Conservation (phyloP, 1,284 basidiomycete genomes). For the Agroathelia rolfsii region DNA sequence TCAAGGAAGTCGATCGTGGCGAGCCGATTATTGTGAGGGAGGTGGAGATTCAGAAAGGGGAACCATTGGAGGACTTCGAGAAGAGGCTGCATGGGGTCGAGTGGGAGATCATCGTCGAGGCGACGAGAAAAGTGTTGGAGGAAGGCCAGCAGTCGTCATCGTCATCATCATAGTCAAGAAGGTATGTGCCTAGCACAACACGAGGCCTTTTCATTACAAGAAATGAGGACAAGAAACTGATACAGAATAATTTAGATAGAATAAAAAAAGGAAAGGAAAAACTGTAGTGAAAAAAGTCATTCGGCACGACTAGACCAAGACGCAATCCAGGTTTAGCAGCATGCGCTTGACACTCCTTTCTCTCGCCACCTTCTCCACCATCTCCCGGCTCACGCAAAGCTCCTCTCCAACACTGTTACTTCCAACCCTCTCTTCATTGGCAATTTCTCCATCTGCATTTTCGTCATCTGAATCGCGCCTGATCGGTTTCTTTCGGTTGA, state of each 20-base stretch:
- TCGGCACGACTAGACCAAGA: conserved; percentile 40
- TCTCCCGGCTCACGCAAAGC: conserved; percentile 58
- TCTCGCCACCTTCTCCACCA: conserved; percentile 60
- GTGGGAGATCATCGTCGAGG: conserved; percentile 89
- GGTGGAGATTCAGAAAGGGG: conserved; percentile 67
- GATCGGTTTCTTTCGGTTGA: conserved; percentile 29
- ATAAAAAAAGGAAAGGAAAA: too few relatives aligned
- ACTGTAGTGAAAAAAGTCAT: too few relatives aligned
- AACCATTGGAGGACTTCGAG: conserved; percentile 70
- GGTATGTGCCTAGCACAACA: too few relatives aligned
- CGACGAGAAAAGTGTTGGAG: conserved; percentile 59
- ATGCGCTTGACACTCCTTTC: conserved; percentile 57
- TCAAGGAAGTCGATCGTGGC: conserved; percentile 89
- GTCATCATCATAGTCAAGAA: too few relatives aligned
- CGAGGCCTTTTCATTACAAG: too few relatives aligned
- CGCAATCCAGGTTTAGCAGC: conserved; percentile 47
- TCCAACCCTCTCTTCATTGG: conserved; percentile 13
- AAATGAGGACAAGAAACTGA: too few relatives aligned
- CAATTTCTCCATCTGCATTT: too few relatives aligned
- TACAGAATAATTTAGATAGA: too few relatives aligned
- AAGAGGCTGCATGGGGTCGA: conserved; percentile 75
- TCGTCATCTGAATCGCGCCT: conserved; percentile 10
- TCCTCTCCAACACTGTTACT: conserved; percentile 25
- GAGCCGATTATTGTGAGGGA: conserved; percentile 78
- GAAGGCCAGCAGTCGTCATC: too few relatives aligned